Evolutionary conservation across 768 basidiomycete genomes (phyloP).

Genomic region (Naematelia aurantialba): DNA sequence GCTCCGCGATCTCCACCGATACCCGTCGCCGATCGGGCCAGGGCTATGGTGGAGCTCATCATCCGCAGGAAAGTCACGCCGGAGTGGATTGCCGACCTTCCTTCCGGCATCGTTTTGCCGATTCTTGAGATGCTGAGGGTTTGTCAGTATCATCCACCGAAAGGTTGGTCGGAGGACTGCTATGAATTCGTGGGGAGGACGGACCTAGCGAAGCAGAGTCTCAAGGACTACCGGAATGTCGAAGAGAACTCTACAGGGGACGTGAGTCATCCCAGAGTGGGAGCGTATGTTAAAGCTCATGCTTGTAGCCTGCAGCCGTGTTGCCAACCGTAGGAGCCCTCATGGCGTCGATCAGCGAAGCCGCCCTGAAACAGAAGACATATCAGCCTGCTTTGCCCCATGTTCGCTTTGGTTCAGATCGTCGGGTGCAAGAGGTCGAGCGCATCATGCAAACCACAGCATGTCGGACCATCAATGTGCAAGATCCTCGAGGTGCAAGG

Average conservation of each 20-base stretch:
- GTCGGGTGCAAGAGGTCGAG: constrained; percentile 83
- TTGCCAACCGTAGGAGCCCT: neutral
- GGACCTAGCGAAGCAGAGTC: constrained; percentile 63
- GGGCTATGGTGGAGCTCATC: constrained; percentile 25
- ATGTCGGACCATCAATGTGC: constrained; percentile 62
- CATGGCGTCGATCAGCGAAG: neutral
- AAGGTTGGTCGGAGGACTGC: constrained; percentile 66
- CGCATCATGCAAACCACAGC: constrained; percentile 81
- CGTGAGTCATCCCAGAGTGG: no score
- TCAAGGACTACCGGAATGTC: neutral
- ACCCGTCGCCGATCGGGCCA: constrained; percentile 10
- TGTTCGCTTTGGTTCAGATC: constrained; percentile 85
- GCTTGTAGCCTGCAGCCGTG: no score
- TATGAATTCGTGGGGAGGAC: constrained; percentile 69
- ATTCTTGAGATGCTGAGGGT: constrained; percentile 78
- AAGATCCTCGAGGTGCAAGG: constrained; percentile 69
- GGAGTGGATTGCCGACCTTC: constrained; percentile 35
- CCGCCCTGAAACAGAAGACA: neutral
- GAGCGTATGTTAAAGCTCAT: neutral
- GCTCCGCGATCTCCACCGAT: neutral
- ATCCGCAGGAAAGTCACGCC: constrained; percentile 21
- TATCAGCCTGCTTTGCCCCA: constrained; percentile 57
- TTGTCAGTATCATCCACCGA: constrained; percentile 73
- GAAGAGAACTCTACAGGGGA: no score
- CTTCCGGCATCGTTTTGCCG: constrained; percentile 55